Base-by-base conservation (phyloP, 495 filamentous ascomycete species). In the Tuber indicum region DNA sequence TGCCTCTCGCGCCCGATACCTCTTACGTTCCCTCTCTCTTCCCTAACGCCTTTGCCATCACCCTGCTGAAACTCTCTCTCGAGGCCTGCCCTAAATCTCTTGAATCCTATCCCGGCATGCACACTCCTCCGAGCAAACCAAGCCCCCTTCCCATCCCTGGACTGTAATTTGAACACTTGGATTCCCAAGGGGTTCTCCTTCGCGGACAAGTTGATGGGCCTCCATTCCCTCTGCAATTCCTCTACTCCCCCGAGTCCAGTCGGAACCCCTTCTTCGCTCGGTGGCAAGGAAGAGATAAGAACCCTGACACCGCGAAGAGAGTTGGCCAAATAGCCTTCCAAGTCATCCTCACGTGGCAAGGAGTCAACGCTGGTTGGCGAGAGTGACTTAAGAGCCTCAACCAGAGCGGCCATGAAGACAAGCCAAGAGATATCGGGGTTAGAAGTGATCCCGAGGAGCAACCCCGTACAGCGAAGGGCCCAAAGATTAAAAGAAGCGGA, bases 71-170 rank as follows among this genome's bases (percentile, higher is more conserved):
- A 81, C 39, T 86, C 85, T 73, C 86, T 86, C 82, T 88, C 86
- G 0, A 86, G 76, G 0, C 86, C 85, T 1, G 88, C 74, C 77
- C 88, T 88, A 86, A 91, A 97, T 81, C 89, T 91, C 19, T 86
- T 84, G 83, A 96, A 98, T 0, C 89, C 86, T 36, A 96, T 82
- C 0, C 91, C 90, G 78, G 91, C 89, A 76, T 98, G 94, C 23
- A 98, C 87, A 80, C 93, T 97, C 43, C 93, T 87, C 75, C 96
- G 85, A 16, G 92, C 93, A 84, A 98, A 98, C 95, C 95, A 98
- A 5, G 90, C 87, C 0, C 95, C 96, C 71, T 91, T 91, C 3
- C 94, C 91, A 81, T 98, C 96, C 75, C 91, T 90, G 0, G 91
- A 90, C 0, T 86, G 84, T 42, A 96, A 86, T 83, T 96, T 98